Base-by-base conservation (phyloP, 108 stramenopile genomes). In the Skeletonema potamos region DNA sequence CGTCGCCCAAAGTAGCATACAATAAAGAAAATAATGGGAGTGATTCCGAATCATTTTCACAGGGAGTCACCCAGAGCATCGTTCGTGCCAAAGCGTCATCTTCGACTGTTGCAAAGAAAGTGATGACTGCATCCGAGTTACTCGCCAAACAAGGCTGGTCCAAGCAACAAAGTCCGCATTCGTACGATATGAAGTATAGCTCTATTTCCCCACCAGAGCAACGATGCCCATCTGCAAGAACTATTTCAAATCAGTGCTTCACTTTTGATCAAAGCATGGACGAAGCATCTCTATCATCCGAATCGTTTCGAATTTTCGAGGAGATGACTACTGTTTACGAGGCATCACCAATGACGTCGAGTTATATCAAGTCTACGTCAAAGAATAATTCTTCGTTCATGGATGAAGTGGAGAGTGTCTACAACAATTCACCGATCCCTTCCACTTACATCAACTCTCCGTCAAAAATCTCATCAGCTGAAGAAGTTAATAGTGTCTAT, bases 251-350 rank as follows among this genome's bases (percentile, higher is more conserved):
- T 33, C 51, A 55, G 2, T 54, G 44, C 28, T 44, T 44, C 12
- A n/a, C 32, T 37, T 66, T 66, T 32, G 66, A 66, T 28, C 54
- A 66, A 33, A 66, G 48, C 2, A 34, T 51, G 20, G 48, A 51
- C 22, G 48, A 17, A 51, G 66, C 66, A 66, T 66, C 66, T 5
- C 66, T 54, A 34, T 54, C 54, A 20, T 55, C 30, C 15, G 33
- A 55, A 66, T 32, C 48, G 7, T 51, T 51, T 22, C 48, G 48
- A 22, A 66, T 66, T 20, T 56, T 56, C 30, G 66, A 30, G 17
- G 66, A 66, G 34, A 66, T 66, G 66, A 54, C 55, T 17, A 29
- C 54, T 22, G 33, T 66, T 3, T 66, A 66, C 36, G 33, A 66
- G 33, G 22, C 66, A 54, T 55, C 51, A 6, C 66, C 66, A 17